These are phyloP conservation scores for Moesziomyces sp. DNA, from an alignment of 1,284 basidiomycete species.

Conservation along the genomic window DNA sequence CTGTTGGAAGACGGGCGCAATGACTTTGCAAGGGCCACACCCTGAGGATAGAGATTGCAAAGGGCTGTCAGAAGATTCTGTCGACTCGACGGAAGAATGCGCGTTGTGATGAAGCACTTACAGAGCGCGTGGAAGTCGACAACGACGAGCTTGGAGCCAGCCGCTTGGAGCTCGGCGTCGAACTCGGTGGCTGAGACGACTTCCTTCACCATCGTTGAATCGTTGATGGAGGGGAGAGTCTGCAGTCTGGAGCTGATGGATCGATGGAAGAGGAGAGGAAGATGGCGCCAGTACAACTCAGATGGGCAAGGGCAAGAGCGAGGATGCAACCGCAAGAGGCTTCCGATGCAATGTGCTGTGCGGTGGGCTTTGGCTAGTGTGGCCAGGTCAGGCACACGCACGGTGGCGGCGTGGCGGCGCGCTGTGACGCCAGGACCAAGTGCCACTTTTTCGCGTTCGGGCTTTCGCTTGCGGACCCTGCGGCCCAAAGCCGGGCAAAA, in stretches of 20 bases:
- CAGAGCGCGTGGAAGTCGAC: constrained; percentile 52
- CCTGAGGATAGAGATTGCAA: constrained; percentile 10
- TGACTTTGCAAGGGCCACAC: constrained; percentile 50
- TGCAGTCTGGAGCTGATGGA: background rate
- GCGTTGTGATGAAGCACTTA: constrained; percentile 14
- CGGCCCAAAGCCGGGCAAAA: background rate
- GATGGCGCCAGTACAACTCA: background rate
- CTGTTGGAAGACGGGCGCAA: constrained; percentile 40
- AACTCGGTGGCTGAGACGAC: constrained; percentile 40
- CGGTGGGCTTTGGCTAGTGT: background rate
- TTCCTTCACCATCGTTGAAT: constrained; percentile 46
- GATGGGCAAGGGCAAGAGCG: background rate
- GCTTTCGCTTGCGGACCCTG: background rate
- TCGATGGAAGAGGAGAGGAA: background rate
- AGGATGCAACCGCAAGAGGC: background rate
- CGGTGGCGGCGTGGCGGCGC: too few relatives aligned
- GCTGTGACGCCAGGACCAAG: background rate
- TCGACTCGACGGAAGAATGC: background rate
- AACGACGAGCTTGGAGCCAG: constrained; percentile 46
- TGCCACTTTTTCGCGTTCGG: background rate
- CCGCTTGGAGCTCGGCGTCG: constrained; percentile 37
- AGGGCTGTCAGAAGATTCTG: background rate
- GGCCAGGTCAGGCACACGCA: background rate
- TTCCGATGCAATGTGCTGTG: too few relatives aligned
- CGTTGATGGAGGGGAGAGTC: background rate